Evolutionary conservation across 2,329 filamentous ascomycete species (phyloP), one percentile per base, ranked within the genome.

Genomic region (Diaporthe citrichinensis): DNA sequence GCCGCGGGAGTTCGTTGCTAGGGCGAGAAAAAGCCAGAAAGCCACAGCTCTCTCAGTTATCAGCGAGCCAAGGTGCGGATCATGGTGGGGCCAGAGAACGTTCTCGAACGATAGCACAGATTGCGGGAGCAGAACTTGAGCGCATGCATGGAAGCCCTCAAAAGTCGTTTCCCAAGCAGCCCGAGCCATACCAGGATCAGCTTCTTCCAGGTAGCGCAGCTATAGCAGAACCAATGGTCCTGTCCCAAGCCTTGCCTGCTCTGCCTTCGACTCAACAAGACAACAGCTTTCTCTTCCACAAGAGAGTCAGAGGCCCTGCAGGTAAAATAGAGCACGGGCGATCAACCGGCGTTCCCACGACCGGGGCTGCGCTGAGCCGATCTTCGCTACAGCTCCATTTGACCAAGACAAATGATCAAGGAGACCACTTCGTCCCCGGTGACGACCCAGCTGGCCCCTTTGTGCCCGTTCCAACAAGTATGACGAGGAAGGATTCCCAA

Each of bases 281-380:
- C 55, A 78, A 79, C 17, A 85, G 81, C 73, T 84, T 84, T 68
- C 77, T 78, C 25, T 84, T 82, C 76, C 83, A 80, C 31, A 79
- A 79, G 57, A 79, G 76, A 8, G 53, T 69, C 72, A 57, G 51
- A 59, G n/a, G 31, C 20, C 61, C 55, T 59, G 17, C 39, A 44
- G 36, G 25, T 9, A 28, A 31, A 25, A 12, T 17, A 8, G 44
- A 67, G 12, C 1, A 8, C 9, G 57, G n/a, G 6, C 53, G 20
- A 12, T 15, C 36, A 41, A 34, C 7, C 28, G 20, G 20, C 14
- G 25, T 34, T 20, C 46, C 44, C 36, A 74, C 23, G 28, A 28
- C 36, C 9, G 44, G 14, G 14, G 34, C 41, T 17, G 9, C 15
- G 23, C 23, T 23, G 39, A 72, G 36, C 3, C 67, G 28, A 20